Evolutionary conservation across 768 basidiomycete species (phyloP), one percentile per base, ranked within the genome.

Genomic region (Podaxis mareebaensis): DNA sequence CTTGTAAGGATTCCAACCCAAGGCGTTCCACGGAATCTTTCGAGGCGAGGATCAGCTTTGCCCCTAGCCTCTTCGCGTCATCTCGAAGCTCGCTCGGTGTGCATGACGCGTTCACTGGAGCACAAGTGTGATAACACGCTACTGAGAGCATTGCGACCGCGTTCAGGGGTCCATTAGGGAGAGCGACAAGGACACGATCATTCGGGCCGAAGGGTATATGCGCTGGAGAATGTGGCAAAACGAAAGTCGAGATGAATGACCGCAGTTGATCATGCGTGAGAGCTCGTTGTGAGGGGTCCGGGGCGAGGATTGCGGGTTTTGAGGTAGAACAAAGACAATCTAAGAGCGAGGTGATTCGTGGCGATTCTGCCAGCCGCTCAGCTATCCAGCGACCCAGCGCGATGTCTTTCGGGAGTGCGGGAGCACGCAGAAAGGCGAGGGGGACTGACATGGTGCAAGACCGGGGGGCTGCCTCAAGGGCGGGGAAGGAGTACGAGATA

Each of bases 101-200:
- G 59, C 80, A 82, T 51, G 74, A 77, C 10, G 79, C 75, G 67
- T 82, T 83, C 38, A 82, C 77, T 1, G 81, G 82, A 4, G 79
- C 81, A 58, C 78, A 79, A 20, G 81, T 78, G 69, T 82, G 78
- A 65, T 81, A 81, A 56, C 64, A 68, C 11, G 77, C 72, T 13
- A 83, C 63, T 1, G 81, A 74, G 51, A 82, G 74, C n/a, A 83
- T 69, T 2, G 81, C 81, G 10, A 82, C 67, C 0, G 80, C 82
- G 55, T 79, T 81, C 65, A 80, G 78, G 20, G 80, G 78, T 7
- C 80, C 80, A 11, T 79, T 78, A 7, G 80, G 80, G 4, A 82
- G 71, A 3, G 74, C 77, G 58, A 81, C 69, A 73, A 83, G 78
- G 61, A 83, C 73, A 11, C 82, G 75, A 70, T 82, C 80, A 67